Percentiles rank a stretch among this genome's conserved stretches.
These are phyloP conservation scores for Malassezia equina DNA, from an alignment of 1,284 basidiomycete species.

Conservation along the genomic window DNA sequence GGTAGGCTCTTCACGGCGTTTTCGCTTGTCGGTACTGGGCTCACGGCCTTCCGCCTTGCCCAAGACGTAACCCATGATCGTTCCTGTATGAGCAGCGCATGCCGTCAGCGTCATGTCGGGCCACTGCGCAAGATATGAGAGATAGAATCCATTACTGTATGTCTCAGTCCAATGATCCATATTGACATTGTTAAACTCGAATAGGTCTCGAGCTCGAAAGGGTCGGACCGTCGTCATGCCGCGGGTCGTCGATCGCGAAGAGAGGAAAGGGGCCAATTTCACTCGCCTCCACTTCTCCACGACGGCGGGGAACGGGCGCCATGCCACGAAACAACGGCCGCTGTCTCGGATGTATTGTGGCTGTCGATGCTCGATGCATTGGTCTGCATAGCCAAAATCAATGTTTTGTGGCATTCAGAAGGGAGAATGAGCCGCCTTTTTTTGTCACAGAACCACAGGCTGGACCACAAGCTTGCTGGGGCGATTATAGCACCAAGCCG, in stretches of 20 bases:
- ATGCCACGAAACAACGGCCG: background rate
- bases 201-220: constrained; percentile 74
- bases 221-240: constrained; percentile 73
- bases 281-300: background rate
- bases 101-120: constrained; percentile 75
- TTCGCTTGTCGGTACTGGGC: constrained; percentile 4
- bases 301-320: background rate
- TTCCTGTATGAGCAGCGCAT: constrained; percentile 55
- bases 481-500: constrained; percentile 4
- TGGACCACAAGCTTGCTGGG: constrained; percentile 8
- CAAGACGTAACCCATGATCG: constrained; percentile 34
- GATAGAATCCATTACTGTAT: constrained; percentile 73
- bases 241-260: background rate
- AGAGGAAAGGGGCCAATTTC: background rate
- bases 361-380: constrained; percentile 3
- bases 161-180: constrained; percentile 89
- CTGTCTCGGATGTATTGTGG: background rate
- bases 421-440: constrained; percentile 5
- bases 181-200: constrained; percentile 86
- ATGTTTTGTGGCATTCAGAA: constrained; percentile 11
- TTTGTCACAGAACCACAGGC: background rate
- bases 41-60: constrained; percentile 41
- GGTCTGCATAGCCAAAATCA: background rate
- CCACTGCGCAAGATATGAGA: constrained; percentile 76
- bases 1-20: constrained; percentile 20